phyloP scores from a whole-genome alignment of 768 basidiomycete genomes.

The Russula sp. region DNA sequence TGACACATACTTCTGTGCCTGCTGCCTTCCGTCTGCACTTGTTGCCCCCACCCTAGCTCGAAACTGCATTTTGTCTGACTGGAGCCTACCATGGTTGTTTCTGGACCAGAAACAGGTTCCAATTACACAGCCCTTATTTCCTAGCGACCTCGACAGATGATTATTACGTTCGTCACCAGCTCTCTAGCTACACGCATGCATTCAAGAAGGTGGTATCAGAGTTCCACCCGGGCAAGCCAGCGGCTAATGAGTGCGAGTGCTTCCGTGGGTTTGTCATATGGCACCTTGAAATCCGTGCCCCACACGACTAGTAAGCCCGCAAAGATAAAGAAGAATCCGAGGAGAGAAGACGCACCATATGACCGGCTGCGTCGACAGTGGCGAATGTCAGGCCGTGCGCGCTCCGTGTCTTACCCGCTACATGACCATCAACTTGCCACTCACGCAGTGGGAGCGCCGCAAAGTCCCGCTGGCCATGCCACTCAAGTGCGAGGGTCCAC shows the following conservation, averaged over 20 bases:
- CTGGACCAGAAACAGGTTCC: too few relatives aligned
- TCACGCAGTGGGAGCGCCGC: conserved; percentile 35
- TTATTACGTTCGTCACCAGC: not conserved
- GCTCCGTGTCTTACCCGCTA: conserved; percentile 47
- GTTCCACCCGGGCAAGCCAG: conserved; percentile 34
- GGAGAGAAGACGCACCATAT: conserved; percentile 44
- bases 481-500: conserved; percentile 53
- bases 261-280: conserved; percentile 56
- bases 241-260: conserved; percentile 42
- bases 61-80: too few relatives aligned
- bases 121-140: too few relatives aligned
- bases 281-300: conserved; percentile 33
- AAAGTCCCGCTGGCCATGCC: conserved; percentile 50
- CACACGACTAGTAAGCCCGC: not conserved
- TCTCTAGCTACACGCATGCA: not conserved
- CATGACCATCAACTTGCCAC: conserved; percentile 48
- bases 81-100: too few relatives aligned
- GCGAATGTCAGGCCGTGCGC: conserved; percentile 53
- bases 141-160: too few relatives aligned
- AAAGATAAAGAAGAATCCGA: not conserved
- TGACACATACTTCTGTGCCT: too few relatives aligned
- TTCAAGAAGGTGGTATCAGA: not conserved
- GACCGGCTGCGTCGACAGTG: conserved; percentile 63
- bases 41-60: too few relatives aligned
- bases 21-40: too few relatives aligned